Percentiles rank a stretch among this genome's conserved stretches.
Conservation (phyloP, 164 flowering plant genomes). For the Akebia trifoliata region DNA sequence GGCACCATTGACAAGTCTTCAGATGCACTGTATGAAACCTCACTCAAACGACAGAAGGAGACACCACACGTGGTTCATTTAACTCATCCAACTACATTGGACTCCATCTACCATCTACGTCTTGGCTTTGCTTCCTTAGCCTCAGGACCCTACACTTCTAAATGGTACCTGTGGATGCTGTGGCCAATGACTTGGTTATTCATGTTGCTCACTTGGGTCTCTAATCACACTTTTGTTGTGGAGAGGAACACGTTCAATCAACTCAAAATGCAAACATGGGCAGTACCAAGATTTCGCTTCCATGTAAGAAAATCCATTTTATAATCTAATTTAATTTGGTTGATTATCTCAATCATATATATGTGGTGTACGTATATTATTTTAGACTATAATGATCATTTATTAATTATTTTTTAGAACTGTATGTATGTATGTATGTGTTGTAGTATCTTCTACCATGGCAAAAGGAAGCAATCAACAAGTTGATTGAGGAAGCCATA, state of each 20-base stretch:
- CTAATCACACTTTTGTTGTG: slow-evolving; percentile 35
- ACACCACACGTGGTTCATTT: slow-evolving; percentile 50
- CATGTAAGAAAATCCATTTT: slow-evolving; percentile 32
- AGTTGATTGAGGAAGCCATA: slow-evolving; percentile 53
- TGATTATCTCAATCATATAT: too few relatives aligned
- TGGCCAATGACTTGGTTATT: slow-evolving; percentile 49
- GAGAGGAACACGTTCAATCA: slow-evolving; percentile 44
- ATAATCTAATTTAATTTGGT: too few relatives aligned
- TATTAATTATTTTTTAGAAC: too few relatives aligned
- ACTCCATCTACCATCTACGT: slow-evolving; percentile 51
- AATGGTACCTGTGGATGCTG: slow-evolving; percentile 52
- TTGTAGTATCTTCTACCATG: too few relatives aligned
- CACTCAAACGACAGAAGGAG: slow-evolving; percentile 31
- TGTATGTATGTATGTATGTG: too few relatives aligned
- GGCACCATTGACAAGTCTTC: slow-evolving; percentile 49
- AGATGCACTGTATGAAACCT: slow-evolving; percentile 29
- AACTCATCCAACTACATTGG: slow-evolving; percentile 52
- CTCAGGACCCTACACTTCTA: slow-evolving; percentile 28
- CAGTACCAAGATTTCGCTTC: slow-evolving; percentile 40
- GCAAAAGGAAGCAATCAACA: slow-evolving; percentile 36
- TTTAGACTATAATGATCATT: too few relatives aligned
- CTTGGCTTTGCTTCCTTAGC: slow-evolving; percentile 53
- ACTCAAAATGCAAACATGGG: slow-evolving; percentile 56
- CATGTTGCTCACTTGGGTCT: slow-evolving; percentile 33
- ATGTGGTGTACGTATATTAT: too few relatives aligned